Percentiles rank a stretch among this genome's conserved stretches.
phyloP scores from a whole-genome alignment of 2,329 filamentous ascomycete genomes.

The Cyclaneusma minus region DNA sequence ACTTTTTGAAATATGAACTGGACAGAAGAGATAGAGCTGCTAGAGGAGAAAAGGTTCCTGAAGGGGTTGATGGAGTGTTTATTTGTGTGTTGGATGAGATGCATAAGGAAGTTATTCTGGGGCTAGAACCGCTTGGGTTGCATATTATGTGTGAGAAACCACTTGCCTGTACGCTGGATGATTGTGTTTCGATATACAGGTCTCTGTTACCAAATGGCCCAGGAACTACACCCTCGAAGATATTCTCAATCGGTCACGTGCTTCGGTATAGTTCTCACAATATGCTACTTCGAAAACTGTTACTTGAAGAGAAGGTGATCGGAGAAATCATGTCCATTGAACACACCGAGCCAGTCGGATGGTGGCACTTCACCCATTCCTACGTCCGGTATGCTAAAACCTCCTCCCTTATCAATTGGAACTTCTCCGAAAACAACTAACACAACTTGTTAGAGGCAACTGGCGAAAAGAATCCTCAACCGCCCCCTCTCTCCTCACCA shows the following conservation, averaged over 20 bases:
- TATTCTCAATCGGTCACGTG: conserved; percentile 91
- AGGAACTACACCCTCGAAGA: conserved; percentile 20
- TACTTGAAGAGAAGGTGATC: conserved; percentile 60
- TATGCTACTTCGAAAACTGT: conserved; percentile 61
- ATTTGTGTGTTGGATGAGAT: conserved; percentile 75
- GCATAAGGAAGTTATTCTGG: conserved; percentile 68
- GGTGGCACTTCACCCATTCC: conserved; percentile 88
- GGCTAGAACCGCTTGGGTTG: conserved; percentile 52
- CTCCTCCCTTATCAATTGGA: background rate
- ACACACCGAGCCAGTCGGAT: conserved; percentile 88
- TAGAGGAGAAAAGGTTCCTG: conserved; percentile 26
- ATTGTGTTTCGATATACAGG: conserved; percentile 62
- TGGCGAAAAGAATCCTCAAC: conserved; percentile 70
- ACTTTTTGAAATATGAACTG: conserved; percentile 61
- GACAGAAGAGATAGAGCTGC: conserved; percentile 37
- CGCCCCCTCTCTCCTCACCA: conserved; percentile 77
- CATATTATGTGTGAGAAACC: conserved; percentile 96
- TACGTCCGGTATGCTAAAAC: conserved; percentile 61
- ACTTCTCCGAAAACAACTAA: background rate
- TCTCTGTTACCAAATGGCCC: conserved; percentile 27
- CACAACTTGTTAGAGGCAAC: conserved; percentile 47
- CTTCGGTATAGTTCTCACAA: conserved; percentile 90
- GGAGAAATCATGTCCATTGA: conserved; percentile 77
- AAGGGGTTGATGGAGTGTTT: conserved; percentile 39
- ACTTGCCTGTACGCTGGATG: conserved; percentile 60